Evolutionary conservation across 2,329 filamentous ascomycete species (phyloP), one percentile per base, ranked within the genome.

Genomic region (Aureobasidium pullulans): DNA sequence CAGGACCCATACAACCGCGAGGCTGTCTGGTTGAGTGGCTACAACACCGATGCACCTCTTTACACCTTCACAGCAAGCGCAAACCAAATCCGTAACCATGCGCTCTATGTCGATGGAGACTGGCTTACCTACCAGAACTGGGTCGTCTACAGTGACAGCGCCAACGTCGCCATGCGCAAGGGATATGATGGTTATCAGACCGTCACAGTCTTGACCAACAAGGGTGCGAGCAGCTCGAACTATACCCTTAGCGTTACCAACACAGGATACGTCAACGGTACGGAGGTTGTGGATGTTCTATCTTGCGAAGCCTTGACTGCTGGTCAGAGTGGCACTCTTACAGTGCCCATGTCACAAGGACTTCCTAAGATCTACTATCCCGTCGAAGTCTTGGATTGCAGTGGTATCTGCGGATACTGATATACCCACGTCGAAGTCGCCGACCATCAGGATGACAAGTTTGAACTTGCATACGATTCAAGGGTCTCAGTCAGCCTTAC

Each of bases 61-160:
- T 78, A 78, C 68, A 65, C 67, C 16, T 61, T 75, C 23, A 64
- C 82, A 16, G 64, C 67, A 3, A 71, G 66, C 5, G 67, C 82
- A 28, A 85, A 84, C 66, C 71, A 73, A 50, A 73, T 83, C 46
- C 80, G 82, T 36, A 74, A 69, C 68, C 69, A 75, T 48, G 74
- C 75, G 16, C 76, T 77, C 49, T 64, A 66, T 56, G 68, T 73
- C 9, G 72, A 73, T 46, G 61, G 6, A 29, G 62, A 62, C 9
- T 81, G 78, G 62, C 64, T 77, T 5, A 69, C 67, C 6, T 76
- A 73, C 64, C 70, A 72, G 61, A 74, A 72, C 39, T 68, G 67
- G 44, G 65, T 73, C 2, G 64, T 76, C 56, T 75, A 75, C 64
- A 72, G 71, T 15, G 75, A 77, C 64, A 66, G 62, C 54, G 68